Percentiles rank a stretch among this genome's conserved stretches.
Conservation (phyloP, 2,329 filamentous ascomycete species). For the Sclerotiophoma versabilis region DNA sequence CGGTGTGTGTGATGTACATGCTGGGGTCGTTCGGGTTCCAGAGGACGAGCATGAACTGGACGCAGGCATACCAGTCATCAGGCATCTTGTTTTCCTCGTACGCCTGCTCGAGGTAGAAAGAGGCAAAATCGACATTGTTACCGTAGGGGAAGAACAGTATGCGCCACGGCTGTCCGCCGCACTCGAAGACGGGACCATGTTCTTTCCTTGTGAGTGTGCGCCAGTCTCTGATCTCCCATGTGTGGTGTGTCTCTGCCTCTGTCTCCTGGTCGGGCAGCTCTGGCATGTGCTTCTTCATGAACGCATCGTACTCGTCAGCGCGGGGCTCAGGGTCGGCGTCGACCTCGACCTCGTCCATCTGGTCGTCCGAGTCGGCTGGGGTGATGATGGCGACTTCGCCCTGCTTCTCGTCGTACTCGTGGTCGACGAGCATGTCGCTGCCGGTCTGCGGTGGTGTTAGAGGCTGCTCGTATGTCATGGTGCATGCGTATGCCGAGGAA, state of each 20-base stretch:
- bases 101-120: conserved; percentile 95
- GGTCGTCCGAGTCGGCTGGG: conserved; percentile 62
- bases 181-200: conserved; percentile 87
- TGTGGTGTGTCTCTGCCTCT: conserved; percentile 76
- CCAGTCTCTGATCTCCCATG: conserved; percentile 91
- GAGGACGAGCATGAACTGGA: conserved; percentile 91
- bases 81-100: conserved; percentile 77
- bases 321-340: conserved; percentile 60
- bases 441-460: conserved; percentile 56
- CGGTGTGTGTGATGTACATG: conserved; percentile 75
- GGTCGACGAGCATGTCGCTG: conserved; percentile 69
- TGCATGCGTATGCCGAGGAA: neutral
- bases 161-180: conserved; percentile 89
- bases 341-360: conserved; percentile 63
- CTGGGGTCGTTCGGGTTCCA: conserved; percentile 95
- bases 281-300: conserved; percentile 80
- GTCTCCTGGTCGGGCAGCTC: conserved; percentile 81
- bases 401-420: conserved; percentile 68
- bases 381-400: conserved; percentile 69
- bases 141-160: conserved; percentile 95
- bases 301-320: conserved; percentile 76
- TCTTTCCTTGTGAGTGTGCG: conserved; percentile 76
- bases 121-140: conserved; percentile 92
- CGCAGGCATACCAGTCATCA: conserved; percentile 95
- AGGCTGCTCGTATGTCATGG: neutral